Percentiles rank a stretch among this genome's conserved stretches.
Evolutionary conservation across 2,329 filamentous ascomycete species (phyloP).

Genomic region (Colletotrichum sp.): DNA sequence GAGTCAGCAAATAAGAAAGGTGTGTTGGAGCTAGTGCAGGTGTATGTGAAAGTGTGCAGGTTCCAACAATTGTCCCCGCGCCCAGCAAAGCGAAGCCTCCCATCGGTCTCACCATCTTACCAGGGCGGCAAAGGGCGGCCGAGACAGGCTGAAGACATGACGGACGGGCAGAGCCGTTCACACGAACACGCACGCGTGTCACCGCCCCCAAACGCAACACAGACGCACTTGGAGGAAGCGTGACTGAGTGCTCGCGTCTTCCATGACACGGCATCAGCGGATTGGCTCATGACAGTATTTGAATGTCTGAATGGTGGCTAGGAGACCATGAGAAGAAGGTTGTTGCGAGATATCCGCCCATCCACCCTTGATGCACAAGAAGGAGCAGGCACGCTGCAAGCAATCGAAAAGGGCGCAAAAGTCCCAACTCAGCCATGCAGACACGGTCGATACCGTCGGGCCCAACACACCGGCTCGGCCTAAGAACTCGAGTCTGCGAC

Average conservation of each 20-base stretch:
- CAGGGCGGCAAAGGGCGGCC: constrained; percentile 9
- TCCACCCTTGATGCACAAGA: neutral
- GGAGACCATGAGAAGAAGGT: neutral
- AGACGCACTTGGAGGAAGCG: neutral
- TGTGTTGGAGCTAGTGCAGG: neutral
- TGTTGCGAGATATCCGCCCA: constrained; percentile 7
- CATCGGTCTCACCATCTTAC: neutral
- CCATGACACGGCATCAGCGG: neutral
- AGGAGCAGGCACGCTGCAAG: neutral
- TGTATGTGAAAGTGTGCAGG: neutral
- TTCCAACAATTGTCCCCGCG: neutral
- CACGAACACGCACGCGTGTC: neutral
- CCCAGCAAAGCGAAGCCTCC: neutral
- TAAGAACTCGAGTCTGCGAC: neutral
- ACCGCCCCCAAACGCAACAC: neutral
- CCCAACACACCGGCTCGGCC: neutral
- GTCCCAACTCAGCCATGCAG: constrained; percentile 1
- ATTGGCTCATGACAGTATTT: neutral
- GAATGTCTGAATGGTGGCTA: neutral
- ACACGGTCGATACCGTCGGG: neutral
- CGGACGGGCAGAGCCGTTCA: constrained; percentile 8
- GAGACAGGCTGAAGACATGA: neutral
- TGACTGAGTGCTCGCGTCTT: constrained; percentile 4
- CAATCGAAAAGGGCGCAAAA: constrained; percentile 1
- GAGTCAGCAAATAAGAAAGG: constrained; percentile 2